Conservation (phyloP, 768 basidiomycete genomes). For the Gloeopeniophorella convolvens region DNA sequence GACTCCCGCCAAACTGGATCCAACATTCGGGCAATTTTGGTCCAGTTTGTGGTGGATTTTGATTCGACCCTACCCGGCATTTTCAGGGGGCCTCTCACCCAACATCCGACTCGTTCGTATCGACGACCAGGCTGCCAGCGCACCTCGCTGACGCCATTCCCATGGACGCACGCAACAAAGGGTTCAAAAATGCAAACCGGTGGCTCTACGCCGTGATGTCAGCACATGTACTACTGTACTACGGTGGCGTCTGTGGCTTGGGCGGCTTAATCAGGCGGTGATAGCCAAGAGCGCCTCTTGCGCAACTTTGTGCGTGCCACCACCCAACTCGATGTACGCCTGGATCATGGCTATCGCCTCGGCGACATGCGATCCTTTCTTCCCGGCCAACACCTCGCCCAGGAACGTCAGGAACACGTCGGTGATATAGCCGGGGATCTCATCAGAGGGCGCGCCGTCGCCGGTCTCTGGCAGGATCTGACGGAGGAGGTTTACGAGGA, state of each 20-base stretch:
- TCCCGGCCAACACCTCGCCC: neutral
- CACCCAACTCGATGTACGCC: neutral
- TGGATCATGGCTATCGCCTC: neutral
- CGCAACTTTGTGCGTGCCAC: neutral
- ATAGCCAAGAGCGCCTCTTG: neutral
- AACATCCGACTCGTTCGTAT: too few species aligned
- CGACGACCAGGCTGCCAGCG: too few species aligned
- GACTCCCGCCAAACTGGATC: too few species aligned
- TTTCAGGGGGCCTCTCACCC: too few species aligned
- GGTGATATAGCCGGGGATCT: conserved; percentile 1
- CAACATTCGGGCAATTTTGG: too few species aligned
- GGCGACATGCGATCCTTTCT: neutral
- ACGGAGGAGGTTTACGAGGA: conserved; percentile 26
- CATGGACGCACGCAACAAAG: too few species aligned
- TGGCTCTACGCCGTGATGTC: too few species aligned
- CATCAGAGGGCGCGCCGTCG: neutral
- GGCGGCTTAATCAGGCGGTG: neutral
- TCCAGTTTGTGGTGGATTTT: too few species aligned
- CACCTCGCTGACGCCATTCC: too few species aligned
- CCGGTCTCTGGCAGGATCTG: conserved; percentile 22
- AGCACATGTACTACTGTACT: neutral
- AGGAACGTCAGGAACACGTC: neutral
- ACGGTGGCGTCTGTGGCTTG: neutral
- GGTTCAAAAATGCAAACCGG: too few species aligned
- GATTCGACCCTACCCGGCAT: too few species aligned